Evolutionary conservation across 2,329 filamentous ascomycete species (phyloP).

Genomic region (Phaeoacremonium minimum): DNA sequence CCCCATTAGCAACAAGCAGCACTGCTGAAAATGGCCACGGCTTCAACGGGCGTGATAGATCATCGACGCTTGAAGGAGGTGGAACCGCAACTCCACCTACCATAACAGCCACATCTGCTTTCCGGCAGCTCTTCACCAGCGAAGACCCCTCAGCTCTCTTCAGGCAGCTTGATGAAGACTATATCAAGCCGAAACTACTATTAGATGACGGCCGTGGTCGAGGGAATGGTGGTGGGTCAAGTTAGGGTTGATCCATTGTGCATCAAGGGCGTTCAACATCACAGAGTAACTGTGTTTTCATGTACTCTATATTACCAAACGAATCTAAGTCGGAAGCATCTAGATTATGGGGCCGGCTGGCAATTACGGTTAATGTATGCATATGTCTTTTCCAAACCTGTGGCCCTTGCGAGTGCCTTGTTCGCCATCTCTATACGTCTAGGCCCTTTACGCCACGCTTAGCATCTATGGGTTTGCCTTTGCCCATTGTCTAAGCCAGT

Average conservation of each 20-base stretch:
- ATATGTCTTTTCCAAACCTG: background rate
- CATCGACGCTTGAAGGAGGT: constrained; percentile 14
- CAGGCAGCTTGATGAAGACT: constrained; percentile 89
- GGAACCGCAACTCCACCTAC: constrained; percentile 26
- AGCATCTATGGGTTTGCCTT: constrained; percentile 35
- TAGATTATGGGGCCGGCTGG: background rate
- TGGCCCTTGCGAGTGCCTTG: no score
- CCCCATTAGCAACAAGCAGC: constrained; percentile 15
- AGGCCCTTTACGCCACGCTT: no score
- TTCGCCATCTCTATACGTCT: no score
- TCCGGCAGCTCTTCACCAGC: constrained; percentile 75
- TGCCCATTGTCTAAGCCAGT: constrained; percentile 84
- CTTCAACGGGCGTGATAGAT: constrained; percentile 16
- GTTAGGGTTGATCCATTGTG: constrained; percentile 2
- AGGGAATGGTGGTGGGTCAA: constrained; percentile 20
- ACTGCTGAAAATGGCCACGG: constrained; percentile 9
- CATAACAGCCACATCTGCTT: constrained; percentile 70
- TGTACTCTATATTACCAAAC: background rate
- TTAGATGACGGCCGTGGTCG: constrained; percentile 60
- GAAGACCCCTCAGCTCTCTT: constrained; percentile 91
- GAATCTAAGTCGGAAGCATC: background rate
- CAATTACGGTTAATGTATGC: background rate
- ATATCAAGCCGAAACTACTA: constrained; percentile 86
- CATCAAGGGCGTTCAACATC: background rate
- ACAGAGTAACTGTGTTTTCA: background rate